phyloP scores from a whole-genome alignment of 805 yeast genomes.

The Teunomyces panamensis region DNA sequence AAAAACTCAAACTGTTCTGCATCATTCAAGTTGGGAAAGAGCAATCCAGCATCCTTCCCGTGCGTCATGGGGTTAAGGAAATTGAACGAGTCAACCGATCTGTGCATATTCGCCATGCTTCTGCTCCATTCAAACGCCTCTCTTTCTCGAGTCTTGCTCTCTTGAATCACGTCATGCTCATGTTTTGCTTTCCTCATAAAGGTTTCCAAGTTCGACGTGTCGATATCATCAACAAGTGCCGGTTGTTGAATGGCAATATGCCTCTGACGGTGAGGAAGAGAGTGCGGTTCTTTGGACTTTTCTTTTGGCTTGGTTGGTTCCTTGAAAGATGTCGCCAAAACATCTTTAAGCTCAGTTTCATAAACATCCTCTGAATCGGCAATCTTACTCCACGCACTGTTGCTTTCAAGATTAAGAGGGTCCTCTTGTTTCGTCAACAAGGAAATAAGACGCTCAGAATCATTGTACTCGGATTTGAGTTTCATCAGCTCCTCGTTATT shows the following conservation, averaged over 20 bases:
- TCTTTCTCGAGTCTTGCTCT: constrained; percentile 44
- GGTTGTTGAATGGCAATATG: not conserved
- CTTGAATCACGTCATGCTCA: constrained; percentile 37
- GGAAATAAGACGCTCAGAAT: constrained; percentile 16
- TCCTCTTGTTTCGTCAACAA: constrained; percentile 11
- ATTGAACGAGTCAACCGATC: constrained; percentile 39
- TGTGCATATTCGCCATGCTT: constrained; percentile 30
- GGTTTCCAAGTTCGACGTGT: constrained; percentile 25
- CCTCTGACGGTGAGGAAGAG: not conserved
- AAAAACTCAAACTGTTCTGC: constrained; percentile 20
- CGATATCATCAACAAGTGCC: not conserved
- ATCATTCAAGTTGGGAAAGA: constrained; percentile 6
- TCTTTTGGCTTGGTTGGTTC: not conserved
- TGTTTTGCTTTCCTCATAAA: constrained; percentile 45
- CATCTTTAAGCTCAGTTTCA: constrained; percentile 20
- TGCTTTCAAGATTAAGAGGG: constrained; percentile 6
- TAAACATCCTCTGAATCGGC: constrained; percentile 1
- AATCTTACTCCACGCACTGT: constrained; percentile 4
- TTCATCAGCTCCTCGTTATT: not conserved
- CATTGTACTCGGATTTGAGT: constrained; percentile 11
- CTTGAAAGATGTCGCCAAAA: constrained; percentile 10
- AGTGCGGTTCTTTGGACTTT: not conserved
- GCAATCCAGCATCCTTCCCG: not conserved
- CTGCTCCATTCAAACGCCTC: constrained; percentile 54
- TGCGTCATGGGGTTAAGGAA: constrained; percentile 44